These are phyloP conservation scores for Cryptococcus amylolentus DNA, from an alignment of 1,284 basidiomycete species.

Conservation along the genomic window DNA sequence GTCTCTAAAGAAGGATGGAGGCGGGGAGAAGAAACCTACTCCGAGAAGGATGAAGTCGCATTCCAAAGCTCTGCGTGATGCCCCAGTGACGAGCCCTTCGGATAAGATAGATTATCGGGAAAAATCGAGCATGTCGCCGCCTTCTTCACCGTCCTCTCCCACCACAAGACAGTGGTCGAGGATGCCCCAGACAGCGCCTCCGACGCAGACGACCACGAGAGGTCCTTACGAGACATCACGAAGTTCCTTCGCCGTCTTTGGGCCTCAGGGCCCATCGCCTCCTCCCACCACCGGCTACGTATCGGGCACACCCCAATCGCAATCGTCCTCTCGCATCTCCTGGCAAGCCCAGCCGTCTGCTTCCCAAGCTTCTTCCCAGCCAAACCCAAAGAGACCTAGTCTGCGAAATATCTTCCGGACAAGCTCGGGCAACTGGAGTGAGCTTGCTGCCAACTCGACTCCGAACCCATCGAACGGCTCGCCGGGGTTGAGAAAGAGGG, in stretches of 20 bases:
- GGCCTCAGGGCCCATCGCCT: conserved; percentile 1
- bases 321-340: conserved; percentile 1
- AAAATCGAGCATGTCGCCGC: conserved; percentile 10
- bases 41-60: background rate
- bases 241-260: conserved; percentile 18
- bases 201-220: background rate
- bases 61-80: background rate
- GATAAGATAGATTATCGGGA: background rate
- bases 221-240: background rate
- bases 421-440: conserved; percentile 41
- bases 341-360: background rate
- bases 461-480: background rate
- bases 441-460: conserved; percentile 22
- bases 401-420: conserved; percentile 39
- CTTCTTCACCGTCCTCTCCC: conserved; percentile 14
- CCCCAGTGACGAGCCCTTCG: background rate
- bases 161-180: background rate
- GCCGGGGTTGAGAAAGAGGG: conserved; percentile 7
- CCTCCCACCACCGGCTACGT: background rate
- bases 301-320: conserved; percentile 2
- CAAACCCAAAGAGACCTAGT: conserved; percentile 27
- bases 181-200: background rate
- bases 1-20: conserved; percentile 13
- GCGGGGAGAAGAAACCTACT: background rate
- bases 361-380: background rate